Percentiles rank a stretch among this genome's conserved stretches.
These are phyloP conservation scores for Hydrangea macrophylla DNA, from an alignment of 148 eudicot species.

Conservation along the genomic window DNA sequence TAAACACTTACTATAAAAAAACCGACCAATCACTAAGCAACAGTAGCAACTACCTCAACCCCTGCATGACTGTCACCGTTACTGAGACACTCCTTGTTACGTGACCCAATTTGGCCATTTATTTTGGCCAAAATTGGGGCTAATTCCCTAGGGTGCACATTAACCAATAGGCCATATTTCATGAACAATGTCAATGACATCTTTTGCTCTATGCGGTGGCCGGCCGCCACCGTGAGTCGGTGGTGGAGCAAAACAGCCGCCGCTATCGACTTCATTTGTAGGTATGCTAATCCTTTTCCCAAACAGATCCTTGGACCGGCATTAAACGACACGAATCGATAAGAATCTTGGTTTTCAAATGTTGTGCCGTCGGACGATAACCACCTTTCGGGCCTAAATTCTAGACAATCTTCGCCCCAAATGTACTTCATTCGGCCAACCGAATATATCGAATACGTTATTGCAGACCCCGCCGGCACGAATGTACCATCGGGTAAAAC, in stretches of 20 bases:
- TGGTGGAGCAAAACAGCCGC: conserved; percentile 77
- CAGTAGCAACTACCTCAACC: conserved; percentile 4
- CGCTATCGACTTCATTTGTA: conserved; percentile 84
- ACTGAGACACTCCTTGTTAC: background rate
- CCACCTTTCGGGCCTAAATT: conserved; percentile 87
- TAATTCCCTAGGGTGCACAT: conserved; percentile 66
- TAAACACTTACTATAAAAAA: too few relatives aligned
- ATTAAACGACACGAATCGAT: conserved; percentile 72
- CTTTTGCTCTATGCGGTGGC: conserved; percentile 85
- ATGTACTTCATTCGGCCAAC: conserved; percentile 70
- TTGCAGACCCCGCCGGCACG: conserved; percentile 71
- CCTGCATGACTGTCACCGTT: background rate
- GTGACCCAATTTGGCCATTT: conserved; percentile 11
- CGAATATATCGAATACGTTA: conserved; percentile 85
- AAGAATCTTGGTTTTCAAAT: conserved; percentile 49
- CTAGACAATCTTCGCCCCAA: conserved; percentile 82
- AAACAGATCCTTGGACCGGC: conserved; percentile 89
- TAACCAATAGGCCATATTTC: conserved; percentile 74
- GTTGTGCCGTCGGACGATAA: conserved; percentile 46
- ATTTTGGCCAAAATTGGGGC: conserved; percentile 43
- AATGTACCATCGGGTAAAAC: conserved; percentile 76
- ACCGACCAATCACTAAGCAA: conserved; percentile 3
- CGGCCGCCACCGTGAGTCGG: conserved; percentile 54
- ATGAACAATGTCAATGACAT: conserved; percentile 87
- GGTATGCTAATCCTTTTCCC: conserved; percentile 79